Evolutionary conservation across 768 basidiomycete species (phyloP), one percentile per base, ranked within the genome.

Genomic region (Lentinus brumalis): DNA sequence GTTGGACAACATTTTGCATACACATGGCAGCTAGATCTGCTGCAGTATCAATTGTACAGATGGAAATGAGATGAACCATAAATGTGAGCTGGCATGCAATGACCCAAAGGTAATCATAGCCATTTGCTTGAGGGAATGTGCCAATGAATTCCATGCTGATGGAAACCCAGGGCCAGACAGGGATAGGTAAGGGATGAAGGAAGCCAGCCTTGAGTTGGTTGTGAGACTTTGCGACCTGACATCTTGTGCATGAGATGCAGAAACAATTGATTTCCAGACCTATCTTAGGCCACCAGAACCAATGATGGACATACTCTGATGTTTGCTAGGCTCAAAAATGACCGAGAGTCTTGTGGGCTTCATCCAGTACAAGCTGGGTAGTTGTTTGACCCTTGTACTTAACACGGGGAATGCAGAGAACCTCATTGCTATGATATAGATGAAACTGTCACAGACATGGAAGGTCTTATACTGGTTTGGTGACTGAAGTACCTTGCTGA

Each of bases 131-230:
- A 12, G 76, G 78, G 10, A 80, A 66, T 2, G 73, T 74, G 0
- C 73, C 78, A 0, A 80, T 56, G 41, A 80, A 80, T 63, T 80
- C 79, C 52, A 81, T 77, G 0, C 71, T 73, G 0, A 81, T 77
- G 0, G 72, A 70, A 2, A 73, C 68, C 76, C 75, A 78, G 0
- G 77, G 79, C 4, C 61, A 56, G 0, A 53, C 64, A 0, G 74
- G 75, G 0, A 77, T 63, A 0, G 73, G 74, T 9, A 76, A 63
- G 2, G 63, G 44, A 38, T 77, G 74, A 0, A 77, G 61, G 10
- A 74, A 61, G 14, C 76, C 76, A 11, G 47, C 26, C 5, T 68
- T 70, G 9, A 30, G 66, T 39, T 61, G 59, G 11, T 29, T 58
- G 3, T 45, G 38, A 2, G 46, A 16, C n/a, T 57, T 62, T 12